These are phyloP conservation scores for Salvia miltiorrhiza DNA, from an alignment of 257 asterid species.

Conservation along the genomic window DNA sequence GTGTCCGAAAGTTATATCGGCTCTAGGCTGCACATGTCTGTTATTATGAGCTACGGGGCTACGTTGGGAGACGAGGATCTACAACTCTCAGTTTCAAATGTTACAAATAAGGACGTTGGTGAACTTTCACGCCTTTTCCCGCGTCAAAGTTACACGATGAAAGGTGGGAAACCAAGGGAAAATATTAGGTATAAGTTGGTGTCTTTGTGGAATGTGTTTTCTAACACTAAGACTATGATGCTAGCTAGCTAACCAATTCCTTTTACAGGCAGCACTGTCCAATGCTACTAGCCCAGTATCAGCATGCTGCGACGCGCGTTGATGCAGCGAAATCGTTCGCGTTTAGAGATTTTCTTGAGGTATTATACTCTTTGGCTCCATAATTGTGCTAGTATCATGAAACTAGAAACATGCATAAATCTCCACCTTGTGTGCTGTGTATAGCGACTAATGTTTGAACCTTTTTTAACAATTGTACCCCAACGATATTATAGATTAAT, in stretches of 20 bases:
- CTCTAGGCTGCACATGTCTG: constrained; percentile 67
- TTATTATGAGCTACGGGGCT: constrained; percentile 74
- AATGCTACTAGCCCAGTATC: constrained; percentile 83
- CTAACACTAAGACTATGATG: background rate
- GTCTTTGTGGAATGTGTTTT: background rate
- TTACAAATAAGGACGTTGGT: constrained; percentile 24
- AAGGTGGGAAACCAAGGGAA: constrained; percentile 58
- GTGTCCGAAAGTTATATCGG: constrained; percentile 46
- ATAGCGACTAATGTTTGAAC: too few relatives aligned
- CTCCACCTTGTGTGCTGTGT: background rate
- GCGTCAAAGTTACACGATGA: constrained; percentile 71
- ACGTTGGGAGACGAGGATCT: constrained; percentile 33
- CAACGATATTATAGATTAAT: too few relatives aligned
- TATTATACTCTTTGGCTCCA: constrained; percentile 8
- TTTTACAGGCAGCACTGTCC: constrained; percentile 66
- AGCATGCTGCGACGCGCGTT: constrained; percentile 80
- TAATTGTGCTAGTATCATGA: background rate
- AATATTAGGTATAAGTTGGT: constrained; percentile 53
- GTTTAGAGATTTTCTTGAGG: constrained; percentile 62
- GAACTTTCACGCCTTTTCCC: constrained; percentile 52
- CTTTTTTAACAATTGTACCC: too few relatives aligned
- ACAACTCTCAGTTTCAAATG: constrained; percentile 30
- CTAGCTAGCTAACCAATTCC: constrained; percentile 18
- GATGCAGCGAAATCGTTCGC: constrained; percentile 63
- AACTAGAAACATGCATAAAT: too few relatives aligned